phyloP scores from a whole-genome alignment of 805 yeast genomes.

The Sugiyamaella marilandica region DNA sequence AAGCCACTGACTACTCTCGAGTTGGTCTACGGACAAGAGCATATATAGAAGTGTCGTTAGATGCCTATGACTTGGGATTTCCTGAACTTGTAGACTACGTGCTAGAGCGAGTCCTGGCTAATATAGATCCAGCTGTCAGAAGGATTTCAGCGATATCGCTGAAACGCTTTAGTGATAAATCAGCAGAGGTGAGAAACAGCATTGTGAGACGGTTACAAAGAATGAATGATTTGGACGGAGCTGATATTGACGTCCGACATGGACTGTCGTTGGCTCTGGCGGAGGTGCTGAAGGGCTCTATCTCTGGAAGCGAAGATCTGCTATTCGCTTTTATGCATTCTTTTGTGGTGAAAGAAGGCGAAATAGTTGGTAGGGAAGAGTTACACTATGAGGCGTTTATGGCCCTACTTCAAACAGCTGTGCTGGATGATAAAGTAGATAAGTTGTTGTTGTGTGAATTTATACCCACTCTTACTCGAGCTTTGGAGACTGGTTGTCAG shows the following conservation, averaged over 20 bases:
- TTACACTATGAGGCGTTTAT: slow-evolving; percentile 38
- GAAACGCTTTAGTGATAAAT: not conserved
- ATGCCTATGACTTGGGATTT: slow-evolving; percentile 21
- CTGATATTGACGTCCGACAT: slow-evolving; percentile 22
- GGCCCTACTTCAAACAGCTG: slow-evolving; percentile 14
- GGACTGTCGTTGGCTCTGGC: slow-evolving; percentile 26
- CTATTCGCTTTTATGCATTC: not conserved
- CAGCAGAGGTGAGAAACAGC: not conserved
- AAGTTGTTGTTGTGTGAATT: not conserved
- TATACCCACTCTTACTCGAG: not conserved
- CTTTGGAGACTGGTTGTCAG: slow-evolving; percentile 4
- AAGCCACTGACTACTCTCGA: slow-evolving; percentile 49
- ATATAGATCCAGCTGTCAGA: slow-evolving; percentile 41
- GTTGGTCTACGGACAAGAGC: slow-evolving; percentile 43
- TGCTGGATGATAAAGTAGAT: not conserved
- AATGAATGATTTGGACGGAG: not conserved
- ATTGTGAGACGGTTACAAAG: not conserved
- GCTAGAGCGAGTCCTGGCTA: slow-evolving; percentile 31
- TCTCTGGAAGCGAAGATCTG: not conserved
- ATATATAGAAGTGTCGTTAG: slow-evolving; percentile 36
- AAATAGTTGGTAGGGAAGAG: slow-evolving; percentile 7
- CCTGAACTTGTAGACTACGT: slow-evolving; percentile 29
- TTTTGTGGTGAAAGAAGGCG: not conserved
- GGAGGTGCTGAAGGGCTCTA: slow-evolving; percentile 14
- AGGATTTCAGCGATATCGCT: slow-evolving; percentile 41